Conservation (phyloP, 2,329 filamentous ascomycete genomes). For the Tolypocladium tundrense region DNA sequence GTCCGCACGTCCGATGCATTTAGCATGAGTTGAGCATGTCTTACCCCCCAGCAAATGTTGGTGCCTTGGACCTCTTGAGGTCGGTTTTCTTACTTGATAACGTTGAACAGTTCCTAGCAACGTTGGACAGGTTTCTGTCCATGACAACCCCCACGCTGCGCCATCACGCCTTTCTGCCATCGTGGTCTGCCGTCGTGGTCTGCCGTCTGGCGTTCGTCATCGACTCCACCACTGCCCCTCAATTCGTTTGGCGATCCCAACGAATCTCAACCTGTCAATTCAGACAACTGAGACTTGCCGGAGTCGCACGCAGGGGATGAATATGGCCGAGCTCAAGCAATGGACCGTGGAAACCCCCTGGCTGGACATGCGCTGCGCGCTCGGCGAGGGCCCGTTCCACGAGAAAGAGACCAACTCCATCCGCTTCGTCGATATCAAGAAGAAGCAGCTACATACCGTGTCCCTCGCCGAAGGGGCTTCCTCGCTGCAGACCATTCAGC, state of each 20-base stretch:
- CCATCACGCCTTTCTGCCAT: background rate
- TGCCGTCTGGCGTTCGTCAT: background rate
- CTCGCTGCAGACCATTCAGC: conserved; percentile 51
- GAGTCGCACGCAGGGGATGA: background rate
- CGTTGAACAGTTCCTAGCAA: background rate
- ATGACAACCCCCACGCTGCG: background rate
- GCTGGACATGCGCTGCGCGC: conserved; percentile 50
- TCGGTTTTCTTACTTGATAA: background rate
- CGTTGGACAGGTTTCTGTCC: background rate
- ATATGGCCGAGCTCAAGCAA: conserved; percentile 17
- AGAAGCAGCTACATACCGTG: conserved; percentile 62
- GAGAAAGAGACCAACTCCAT: conserved; percentile 54
- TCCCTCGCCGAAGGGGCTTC: conserved; percentile 52
- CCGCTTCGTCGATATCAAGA: conserved; percentile 76
- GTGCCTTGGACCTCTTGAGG: background rate
- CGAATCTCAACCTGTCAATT: background rate
- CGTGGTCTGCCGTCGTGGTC: background rate
- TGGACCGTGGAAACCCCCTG: conserved; percentile 44
- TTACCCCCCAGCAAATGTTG: background rate
- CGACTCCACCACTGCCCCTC: background rate
- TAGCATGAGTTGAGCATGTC: background rate
- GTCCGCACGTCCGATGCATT: background rate
- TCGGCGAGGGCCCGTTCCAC: conserved; percentile 69
- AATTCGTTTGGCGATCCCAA: background rate
- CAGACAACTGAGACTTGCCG: background rate